phyloP scores from a whole-genome alignment of 352 stramenopile genomes.

The Globisporangium lucens region DNA sequence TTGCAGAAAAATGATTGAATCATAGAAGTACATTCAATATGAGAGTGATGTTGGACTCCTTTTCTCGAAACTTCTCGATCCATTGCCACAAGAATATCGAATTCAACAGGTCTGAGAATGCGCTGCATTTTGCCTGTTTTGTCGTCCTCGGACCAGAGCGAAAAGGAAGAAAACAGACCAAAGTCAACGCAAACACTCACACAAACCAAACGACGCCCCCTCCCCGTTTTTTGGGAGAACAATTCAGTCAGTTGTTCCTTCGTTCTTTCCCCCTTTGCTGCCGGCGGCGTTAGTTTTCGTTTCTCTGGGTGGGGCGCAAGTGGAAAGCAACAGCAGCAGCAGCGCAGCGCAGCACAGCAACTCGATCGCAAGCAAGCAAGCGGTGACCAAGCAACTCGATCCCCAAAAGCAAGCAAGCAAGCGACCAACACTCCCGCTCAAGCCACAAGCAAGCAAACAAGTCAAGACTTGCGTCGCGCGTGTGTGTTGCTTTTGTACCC shows the following conservation, averaged over 20 bases:
- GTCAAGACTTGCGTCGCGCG: background rate
- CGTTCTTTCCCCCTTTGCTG: background rate
- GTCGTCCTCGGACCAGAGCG: background rate
- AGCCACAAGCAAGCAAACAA: background rate
- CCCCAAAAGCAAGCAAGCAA: background rate
- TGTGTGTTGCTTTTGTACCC: conserved; percentile 2
- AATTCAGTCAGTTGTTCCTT: background rate
- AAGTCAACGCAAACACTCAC: conserved; percentile 18
- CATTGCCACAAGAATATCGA: background rate
- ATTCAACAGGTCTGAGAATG: background rate
- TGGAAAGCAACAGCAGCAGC: background rate
- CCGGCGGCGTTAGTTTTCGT: conserved; percentile 49
- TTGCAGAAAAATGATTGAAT: background rate
- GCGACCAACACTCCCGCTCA: conserved; percentile 1
- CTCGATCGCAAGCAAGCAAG: background rate
- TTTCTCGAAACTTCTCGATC: background rate
- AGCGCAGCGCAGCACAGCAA: conserved; percentile 8
- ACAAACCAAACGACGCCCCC: conserved; percentile 1
- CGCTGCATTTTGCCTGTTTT: background rate
- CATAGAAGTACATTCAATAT: background rate
- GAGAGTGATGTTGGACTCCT: background rate
- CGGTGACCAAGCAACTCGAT: background rate
- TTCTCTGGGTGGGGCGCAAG: conserved; percentile 54
- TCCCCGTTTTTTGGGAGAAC: background rate
- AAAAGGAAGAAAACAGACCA: background rate